Evolutionary conservation across 73 alveolate species (phyloP).

Genomic region (Uronychia setigera): DNA sequence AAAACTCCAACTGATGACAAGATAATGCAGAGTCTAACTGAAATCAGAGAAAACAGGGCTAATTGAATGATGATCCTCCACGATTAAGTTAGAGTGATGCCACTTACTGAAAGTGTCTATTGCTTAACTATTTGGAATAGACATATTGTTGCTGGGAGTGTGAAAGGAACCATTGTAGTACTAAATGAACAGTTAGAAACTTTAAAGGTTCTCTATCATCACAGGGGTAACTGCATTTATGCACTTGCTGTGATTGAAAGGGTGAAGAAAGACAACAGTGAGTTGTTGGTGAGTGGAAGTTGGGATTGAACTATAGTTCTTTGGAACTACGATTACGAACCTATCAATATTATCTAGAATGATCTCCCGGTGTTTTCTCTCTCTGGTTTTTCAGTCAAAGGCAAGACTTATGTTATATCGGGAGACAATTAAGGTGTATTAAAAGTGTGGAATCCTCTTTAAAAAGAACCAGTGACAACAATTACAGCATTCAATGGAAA

Average conservation of each 20-base stretch:
- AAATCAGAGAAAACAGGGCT: too few relatives aligned
- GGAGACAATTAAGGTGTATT: not conserved
- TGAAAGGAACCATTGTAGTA: not conserved
- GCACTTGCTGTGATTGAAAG: not conserved
- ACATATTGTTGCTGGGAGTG: not conserved
- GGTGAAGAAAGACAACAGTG: not conserved
- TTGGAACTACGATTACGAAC: not conserved
- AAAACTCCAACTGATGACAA: too few relatives aligned
- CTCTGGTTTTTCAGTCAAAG: not conserved
- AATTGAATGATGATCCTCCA: too few relatives aligned
- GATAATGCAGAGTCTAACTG: too few relatives aligned
- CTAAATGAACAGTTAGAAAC: not conserved
- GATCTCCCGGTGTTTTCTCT: not conserved
- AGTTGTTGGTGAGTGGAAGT: not conserved
- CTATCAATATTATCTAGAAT: not conserved
- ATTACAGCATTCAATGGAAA: not conserved
- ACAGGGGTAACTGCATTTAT: not conserved
- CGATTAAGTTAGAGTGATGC: too few relatives aligned
- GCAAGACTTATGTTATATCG: not conserved
- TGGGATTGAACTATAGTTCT: not conserved
- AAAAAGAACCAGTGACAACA: not conserved
- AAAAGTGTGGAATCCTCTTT: not conserved
- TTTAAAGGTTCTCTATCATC: not conserved
- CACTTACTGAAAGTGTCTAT: not conserved
- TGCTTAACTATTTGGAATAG: not conserved